Evolutionary conservation across 257 asterid species (phyloP).

Genomic region (Forsythia viridissima): DNA sequence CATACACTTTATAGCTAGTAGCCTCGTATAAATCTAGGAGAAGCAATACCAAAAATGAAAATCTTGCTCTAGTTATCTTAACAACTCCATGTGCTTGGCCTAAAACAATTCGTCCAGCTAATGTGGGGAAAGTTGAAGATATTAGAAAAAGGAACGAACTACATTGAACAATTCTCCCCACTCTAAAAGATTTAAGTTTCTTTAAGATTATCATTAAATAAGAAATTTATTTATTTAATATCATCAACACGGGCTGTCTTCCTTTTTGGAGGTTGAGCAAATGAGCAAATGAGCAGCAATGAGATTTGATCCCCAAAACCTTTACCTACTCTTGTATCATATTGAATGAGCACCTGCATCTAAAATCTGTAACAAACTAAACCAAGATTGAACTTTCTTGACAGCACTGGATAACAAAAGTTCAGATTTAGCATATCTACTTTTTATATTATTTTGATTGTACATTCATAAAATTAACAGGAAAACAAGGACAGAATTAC

Average conservation of each 20-base stretch:
- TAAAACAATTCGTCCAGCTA: neutral
- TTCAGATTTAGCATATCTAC: neutral
- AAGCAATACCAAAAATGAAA: neutral
- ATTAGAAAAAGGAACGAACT: too few relatives aligned
- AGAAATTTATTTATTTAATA: neutral
- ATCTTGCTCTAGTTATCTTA: too few relatives aligned
- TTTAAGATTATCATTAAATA: too few relatives aligned
- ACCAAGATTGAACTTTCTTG: neutral
- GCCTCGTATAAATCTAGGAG: neutral
- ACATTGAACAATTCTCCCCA: neutral
- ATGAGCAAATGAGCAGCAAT: neutral
- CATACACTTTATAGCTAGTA: neutral
- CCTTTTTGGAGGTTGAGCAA: neutral
- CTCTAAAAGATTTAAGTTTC: neutral
- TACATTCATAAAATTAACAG: neutral
- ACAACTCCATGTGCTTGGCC: too few relatives aligned
- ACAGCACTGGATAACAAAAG: neutral
- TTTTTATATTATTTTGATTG: neutral
- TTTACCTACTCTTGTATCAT: too few relatives aligned
- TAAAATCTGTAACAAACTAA: neutral
- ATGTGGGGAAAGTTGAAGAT: neutral
- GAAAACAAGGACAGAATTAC: neutral
- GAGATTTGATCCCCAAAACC: neutral
- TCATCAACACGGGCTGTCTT: neutral
- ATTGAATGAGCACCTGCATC: neutral